Base-by-base conservation (phyloP, 164 flowering plant species). In the Annona cherimola region DNA sequence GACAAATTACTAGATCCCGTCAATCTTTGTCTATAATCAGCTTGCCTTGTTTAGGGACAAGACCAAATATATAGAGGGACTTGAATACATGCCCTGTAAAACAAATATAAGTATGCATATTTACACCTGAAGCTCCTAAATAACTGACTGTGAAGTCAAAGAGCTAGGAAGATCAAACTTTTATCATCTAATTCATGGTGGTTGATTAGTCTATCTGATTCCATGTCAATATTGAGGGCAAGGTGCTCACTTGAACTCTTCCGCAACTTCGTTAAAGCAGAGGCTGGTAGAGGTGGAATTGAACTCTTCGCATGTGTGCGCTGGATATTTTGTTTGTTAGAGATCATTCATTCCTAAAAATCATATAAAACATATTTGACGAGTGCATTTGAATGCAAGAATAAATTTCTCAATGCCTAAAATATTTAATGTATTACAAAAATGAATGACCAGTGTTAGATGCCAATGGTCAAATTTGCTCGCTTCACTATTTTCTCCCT, bases 221-320 rank as follows among this genome's bases (percentile, higher is more conserved):
- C 97, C 1, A 79, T 67, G 72, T 90, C 96, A 69, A 95, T 85
- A 73, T 73, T 82, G 66, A 93, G 82, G 59, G 89, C 88, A 69
- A 95, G 93, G 74, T 93, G 96, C 63, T 95, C 99, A 62, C 86
- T 83, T 71, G 98, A 93, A 73, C 96, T 94, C 71, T 95, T 95
- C 50, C 91, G 79, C 87, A 90, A 73, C 20, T 88, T 82, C 79
- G 98, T 82, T 80, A 79, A 97, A 73, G 94, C 90, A 75, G 95
- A 86, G 63, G 88, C 78, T 3, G 91, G 81, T 16, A 77, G 87
- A 67, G 88, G 75, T 66, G 97, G 73, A 35, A 78, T 74, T 43
- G 84, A 63, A 68, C 68, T 83, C 73, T 80, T 87, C 70, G 86
- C 94, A 74, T 83, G 67, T 54, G 89, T 69, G 59, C 83, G 90